phyloP scores from a whole-genome alignment of 2,329 filamentous ascomycete genomes.

The Fragosphaeria purpurea region DNA sequence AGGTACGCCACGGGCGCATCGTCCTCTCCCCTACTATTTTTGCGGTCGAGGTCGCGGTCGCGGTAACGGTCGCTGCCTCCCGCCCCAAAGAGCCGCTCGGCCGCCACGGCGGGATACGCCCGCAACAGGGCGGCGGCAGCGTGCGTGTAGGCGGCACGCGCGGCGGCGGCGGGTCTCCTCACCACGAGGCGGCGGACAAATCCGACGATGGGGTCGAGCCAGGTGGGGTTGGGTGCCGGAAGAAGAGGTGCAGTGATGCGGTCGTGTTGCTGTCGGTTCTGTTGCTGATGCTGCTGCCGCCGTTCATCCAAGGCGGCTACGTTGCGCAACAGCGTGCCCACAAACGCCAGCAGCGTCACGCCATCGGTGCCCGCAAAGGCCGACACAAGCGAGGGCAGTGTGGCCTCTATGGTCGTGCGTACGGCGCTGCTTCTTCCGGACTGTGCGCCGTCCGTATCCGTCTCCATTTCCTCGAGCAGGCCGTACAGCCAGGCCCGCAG shows the following conservation, averaged over 20 bases:
- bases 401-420: slow-evolving; percentile 32
- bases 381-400: slow-evolving; percentile 37
- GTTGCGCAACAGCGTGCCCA: slow-evolving; percentile 42
- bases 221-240: slow-evolving; percentile 35
- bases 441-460: neutral
- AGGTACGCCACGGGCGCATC: slow-evolving; percentile 51
- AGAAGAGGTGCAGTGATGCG: neutral
- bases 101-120: slow-evolving; percentile 36
- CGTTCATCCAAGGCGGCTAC: slow-evolving; percentile 16
- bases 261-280: slow-evolving; percentile 28
- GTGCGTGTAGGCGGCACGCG: slow-evolving; percentile 49
- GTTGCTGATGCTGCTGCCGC: neutral
- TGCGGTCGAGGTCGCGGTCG: neutral
- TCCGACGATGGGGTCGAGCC: slow-evolving; percentile 37
- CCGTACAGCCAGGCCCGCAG: slow-evolving; percentile 44
- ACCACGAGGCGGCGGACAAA: slow-evolving; percentile 45
- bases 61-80: slow-evolving; percentile 8
- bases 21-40: neutral
- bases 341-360: slow-evolving; percentile 47
- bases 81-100: slow-evolving; percentile 43
- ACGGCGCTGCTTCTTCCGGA: slow-evolving; percentile 22
- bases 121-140: slow-evolving; percentile 48
- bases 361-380: slow-evolving; percentile 51
- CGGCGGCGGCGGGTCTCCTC: slow-evolving; percentile 43
- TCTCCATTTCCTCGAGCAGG: slow-evolving; percentile 5